These are phyloP conservation scores for Cicer pinnatifidum DNA, from an alignment of 306 rosid species.

Conservation along the genomic window DNA sequence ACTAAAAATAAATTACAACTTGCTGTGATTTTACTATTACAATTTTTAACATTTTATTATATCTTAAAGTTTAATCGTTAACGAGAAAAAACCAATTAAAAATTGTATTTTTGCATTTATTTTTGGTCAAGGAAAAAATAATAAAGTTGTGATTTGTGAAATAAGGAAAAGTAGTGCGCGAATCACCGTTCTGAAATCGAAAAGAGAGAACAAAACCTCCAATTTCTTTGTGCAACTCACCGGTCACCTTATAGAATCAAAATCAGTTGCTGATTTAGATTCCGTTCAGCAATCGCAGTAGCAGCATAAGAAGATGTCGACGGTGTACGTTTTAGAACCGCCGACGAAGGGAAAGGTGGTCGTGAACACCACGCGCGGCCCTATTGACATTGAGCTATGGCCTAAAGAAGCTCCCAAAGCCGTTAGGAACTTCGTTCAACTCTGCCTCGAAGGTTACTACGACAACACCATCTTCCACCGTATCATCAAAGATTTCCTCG, in stretches of 20 bases:
- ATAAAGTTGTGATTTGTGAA: too few relatives aligned
- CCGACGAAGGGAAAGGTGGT: conserved; percentile 97
- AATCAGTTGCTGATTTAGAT: background rate
- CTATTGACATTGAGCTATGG: conserved; percentile 92
- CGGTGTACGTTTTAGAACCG: conserved; percentile 91
- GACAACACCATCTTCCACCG: conserved; percentile 86
- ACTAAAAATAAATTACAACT: too few relatives aligned
- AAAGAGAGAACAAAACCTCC: too few relatives aligned
- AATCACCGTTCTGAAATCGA: too few relatives aligned
- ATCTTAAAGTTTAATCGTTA: too few relatives aligned
- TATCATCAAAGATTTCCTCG: conserved; percentile 75
- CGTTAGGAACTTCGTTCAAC: conserved; percentile 92
- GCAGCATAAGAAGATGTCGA: conserved; percentile 59
- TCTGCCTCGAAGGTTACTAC: conserved; percentile 90
- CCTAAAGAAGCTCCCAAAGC: conserved; percentile 97
- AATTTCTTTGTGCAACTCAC: too few relatives aligned
- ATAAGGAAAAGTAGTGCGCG: too few relatives aligned
- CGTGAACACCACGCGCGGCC: conserved; percentile 79
- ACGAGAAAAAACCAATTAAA: too few relatives aligned
- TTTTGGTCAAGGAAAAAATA: too few relatives aligned
- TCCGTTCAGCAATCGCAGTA: conserved; percentile 18
- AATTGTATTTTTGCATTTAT: too few relatives aligned
- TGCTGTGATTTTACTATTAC: too few relatives aligned
- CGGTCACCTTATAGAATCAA: background rate
- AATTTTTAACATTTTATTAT: too few relatives aligned